A percentile compares a stretch with the other conserved stretches of the same genome.
phyloP scores from a whole-genome alignment of 306 rosid species.

The Erythrophleum fordii region DNA sequence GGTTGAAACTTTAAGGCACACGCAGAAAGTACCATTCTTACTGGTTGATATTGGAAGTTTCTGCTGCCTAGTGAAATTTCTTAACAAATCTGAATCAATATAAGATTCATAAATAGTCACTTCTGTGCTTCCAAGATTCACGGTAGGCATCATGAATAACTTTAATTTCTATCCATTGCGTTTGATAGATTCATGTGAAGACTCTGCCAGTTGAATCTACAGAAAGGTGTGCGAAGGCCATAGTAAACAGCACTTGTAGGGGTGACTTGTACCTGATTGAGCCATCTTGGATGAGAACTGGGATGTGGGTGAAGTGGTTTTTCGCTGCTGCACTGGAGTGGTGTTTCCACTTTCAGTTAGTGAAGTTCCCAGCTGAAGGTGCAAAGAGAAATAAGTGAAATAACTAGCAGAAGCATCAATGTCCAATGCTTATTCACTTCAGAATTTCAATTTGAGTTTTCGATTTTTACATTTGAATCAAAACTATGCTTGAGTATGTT shows the following conservation, averaged over 20 bases:
- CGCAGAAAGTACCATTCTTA: too few relatives aligned
- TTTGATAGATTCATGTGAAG: not conserved
- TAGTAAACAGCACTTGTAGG: slow-evolving; percentile 10
- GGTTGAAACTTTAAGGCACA: too few relatives aligned
- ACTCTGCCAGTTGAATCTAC: not conserved
- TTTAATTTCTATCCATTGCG: not conserved
- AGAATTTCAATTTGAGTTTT: not conserved
- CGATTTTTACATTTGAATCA: not conserved
- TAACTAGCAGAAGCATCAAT: not conserved
- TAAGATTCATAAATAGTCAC: too few relatives aligned
- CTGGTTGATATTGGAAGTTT: not conserved
- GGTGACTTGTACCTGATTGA: slow-evolving; percentile 33
- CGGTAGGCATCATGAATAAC: not conserved
- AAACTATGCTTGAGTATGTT: not conserved
- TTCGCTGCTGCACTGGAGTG: not conserved
- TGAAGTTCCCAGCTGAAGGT: slow-evolving; percentile 7
- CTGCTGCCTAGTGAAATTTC: not conserved
- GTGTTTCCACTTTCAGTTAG: not conserved
- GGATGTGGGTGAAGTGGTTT: not conserved
- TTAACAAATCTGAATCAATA: not conserved
- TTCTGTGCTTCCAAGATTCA: not conserved
- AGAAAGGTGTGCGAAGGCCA: slow-evolving; percentile 27
- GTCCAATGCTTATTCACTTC: not conserved
- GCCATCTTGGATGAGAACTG: slow-evolving; percentile 22
- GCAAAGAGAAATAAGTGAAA: not conserved